These are phyloP conservation scores for Pestalotiopsis fici DNA, from an alignment of 2,329 filamentous ascomycete genomes.

Conservation along the genomic window DNA sequence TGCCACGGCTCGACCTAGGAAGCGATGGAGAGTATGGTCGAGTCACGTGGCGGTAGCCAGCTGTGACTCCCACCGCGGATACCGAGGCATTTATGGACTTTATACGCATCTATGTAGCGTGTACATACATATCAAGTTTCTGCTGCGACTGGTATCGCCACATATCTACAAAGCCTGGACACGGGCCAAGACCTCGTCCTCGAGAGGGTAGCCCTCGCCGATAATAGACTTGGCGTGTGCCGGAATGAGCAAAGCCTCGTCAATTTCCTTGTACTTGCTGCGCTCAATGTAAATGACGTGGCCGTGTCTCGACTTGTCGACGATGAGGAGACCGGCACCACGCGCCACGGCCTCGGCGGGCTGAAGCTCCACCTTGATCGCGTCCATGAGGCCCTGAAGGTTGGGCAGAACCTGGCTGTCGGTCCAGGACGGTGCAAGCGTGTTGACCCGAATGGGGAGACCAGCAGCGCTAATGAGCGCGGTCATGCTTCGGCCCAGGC, in stretches of 20 bases:
- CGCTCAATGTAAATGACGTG: conserved; percentile 52
- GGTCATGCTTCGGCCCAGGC: conserved; percentile 49
- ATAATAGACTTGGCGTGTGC: conserved; percentile 29
- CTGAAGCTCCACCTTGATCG: conserved; percentile 43
- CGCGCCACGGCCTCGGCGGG: conserved; percentile 46
- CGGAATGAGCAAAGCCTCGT: conserved; percentile 42
- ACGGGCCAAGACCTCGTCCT: conserved; percentile 34
- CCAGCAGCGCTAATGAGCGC: conserved; percentile 33
- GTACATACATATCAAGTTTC: too few relatives aligned
- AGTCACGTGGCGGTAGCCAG: too few relatives aligned
- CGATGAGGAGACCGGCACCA: conserved; percentile 50
- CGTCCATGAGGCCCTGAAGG: conserved; percentile 34
- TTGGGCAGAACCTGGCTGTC: conserved; percentile 46
- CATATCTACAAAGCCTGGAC: neutral
- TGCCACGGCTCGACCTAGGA: too few relatives aligned
- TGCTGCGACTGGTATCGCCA: too few relatives aligned
- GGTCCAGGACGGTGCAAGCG: conserved; percentile 57
- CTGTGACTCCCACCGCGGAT: too few relatives aligned
- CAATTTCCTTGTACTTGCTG: conserved; percentile 54
- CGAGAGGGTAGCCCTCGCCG: conserved; percentile 30
- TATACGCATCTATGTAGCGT: too few relatives aligned
- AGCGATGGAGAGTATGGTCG: too few relatives aligned
- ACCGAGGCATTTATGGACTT: too few relatives aligned
- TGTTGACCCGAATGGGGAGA: conserved; percentile 56
- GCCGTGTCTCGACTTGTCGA: conserved; percentile 46